phyloP scores from a whole-genome alignment of 805 yeast genomes.

The Metschnikowia colocasiae region DNA sequence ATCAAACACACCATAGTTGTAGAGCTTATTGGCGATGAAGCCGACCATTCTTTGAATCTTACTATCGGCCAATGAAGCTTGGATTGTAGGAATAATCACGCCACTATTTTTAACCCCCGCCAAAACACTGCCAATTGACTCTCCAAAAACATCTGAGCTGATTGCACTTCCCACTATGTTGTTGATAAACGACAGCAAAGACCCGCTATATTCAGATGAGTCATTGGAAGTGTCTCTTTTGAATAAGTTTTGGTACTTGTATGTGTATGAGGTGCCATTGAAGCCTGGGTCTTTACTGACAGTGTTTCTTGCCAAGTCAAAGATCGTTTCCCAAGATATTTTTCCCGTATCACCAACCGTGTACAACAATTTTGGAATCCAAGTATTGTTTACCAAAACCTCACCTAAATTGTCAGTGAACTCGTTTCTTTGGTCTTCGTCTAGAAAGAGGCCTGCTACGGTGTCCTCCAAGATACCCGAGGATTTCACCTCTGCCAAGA shows the following conservation, averaged over 20 bases:
- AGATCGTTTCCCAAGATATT: constrained; percentile 29
- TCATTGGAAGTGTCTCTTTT: constrained; percentile 9
- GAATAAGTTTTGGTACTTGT: neutral
- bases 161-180: constrained; percentile 28
- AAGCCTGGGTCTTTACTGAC: constrained; percentile 28
- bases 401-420: constrained; percentile 28
- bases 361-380: constrained; percentile 28
- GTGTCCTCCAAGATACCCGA: constrained; percentile 30
- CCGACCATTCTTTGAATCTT: constrained; percentile 19
- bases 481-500: constrained; percentile 19
- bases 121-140: constrained; percentile 24
- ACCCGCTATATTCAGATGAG: constrained; percentile 24
- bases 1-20: constrained; percentile 32
- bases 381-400: constrained; percentile 25
- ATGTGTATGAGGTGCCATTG: constrained; percentile 13
- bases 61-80: constrained; percentile 24
- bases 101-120: constrained; percentile 31
- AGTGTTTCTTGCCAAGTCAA: constrained; percentile 26
- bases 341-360: constrained; percentile 34
- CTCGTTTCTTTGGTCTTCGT: constrained; percentile 27
- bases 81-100: constrained; percentile 25
- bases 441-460: constrained; percentile 23
- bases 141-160: constrained; percentile 19
- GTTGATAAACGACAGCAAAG: constrained; percentile 29
- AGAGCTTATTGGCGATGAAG: constrained; percentile 25